Evolutionary conservation across 164 flowering plant species (phyloP).

Genomic region (Vitis rupestris): DNA sequence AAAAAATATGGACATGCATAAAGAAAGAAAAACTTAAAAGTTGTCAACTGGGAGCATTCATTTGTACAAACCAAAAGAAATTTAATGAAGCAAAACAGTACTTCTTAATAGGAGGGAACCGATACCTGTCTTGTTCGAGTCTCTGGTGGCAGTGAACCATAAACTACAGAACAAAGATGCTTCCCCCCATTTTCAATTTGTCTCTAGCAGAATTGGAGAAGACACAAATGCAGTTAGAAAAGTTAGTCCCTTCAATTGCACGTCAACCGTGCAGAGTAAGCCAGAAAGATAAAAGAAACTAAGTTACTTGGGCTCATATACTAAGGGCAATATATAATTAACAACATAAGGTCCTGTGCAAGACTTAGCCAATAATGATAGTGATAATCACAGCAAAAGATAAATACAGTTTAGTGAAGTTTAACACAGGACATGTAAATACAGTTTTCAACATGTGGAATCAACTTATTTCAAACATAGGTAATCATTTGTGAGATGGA

Average conservation of each 20-base stretch:
- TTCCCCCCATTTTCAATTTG: constrained; percentile 58
- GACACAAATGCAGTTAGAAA: constrained; percentile 1
- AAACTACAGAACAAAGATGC: constrained; percentile 91
- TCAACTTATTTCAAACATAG: no score
- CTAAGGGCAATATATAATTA: neutral
- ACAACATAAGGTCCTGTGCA: neutral
- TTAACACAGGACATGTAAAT: no score
- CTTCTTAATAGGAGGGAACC: no score
- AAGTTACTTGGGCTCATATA: neutral
- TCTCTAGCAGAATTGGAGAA: constrained; percentile 39
- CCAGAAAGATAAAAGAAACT: neutral
- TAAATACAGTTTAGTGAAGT: neutral
- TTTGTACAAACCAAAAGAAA: neutral
- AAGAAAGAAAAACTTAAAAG: constrained; percentile 1
- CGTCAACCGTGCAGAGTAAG: neutral
- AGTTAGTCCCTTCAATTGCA: neutral
- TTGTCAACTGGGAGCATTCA: neutral
- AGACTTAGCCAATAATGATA: neutral
- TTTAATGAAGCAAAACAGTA: neutral
- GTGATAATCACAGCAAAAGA: neutral
- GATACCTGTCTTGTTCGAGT: constrained; percentile 94
- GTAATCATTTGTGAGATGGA: no score
- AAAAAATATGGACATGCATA: neutral
- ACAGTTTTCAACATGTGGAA: no score
- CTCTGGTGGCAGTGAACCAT: constrained; percentile 97